phyloP scores from a whole-genome alignment of 1,284 basidiomycete genomes.

The Ustilago lituana region DNA sequence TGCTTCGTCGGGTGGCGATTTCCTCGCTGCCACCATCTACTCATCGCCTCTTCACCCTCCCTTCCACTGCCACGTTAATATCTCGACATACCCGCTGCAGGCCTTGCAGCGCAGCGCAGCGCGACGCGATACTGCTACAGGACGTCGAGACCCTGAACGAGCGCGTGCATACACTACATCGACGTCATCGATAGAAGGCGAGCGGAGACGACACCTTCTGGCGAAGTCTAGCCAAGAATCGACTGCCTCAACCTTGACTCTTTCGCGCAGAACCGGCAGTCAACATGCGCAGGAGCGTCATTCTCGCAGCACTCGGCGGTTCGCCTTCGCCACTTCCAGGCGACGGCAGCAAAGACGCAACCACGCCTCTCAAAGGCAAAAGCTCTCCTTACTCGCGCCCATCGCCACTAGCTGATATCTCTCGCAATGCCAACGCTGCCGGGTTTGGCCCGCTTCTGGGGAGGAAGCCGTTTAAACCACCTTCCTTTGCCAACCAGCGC shows the following conservation, averaged over 20 bases:
- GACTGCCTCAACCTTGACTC: neutral
- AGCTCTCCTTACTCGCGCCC: constrained; percentile 17
- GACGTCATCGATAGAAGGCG: too few relatives aligned
- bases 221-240: too few relatives aligned
- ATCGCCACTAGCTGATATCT: constrained; percentile 31
- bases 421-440: constrained; percentile 53
- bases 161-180: constrained; percentile 1
- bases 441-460: constrained; percentile 57
- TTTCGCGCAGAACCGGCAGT: too few relatives aligned
- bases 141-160: neutral
- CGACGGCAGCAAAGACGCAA: constrained; percentile 13
- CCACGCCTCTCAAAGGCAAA: constrained; percentile 18
- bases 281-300: constrained; percentile 40
- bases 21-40: neutral
- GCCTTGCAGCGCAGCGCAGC: neutral
- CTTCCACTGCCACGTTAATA: neutral
- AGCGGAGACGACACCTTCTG: neutral
- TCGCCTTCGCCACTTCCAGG: constrained; percentile 19
- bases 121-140: too few relatives aligned
- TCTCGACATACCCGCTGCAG: neutral
- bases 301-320: constrained; percentile 38
- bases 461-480: constrained; percentile 64
- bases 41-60: neutral
- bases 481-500: constrained; percentile 46
- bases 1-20: neutral